These are phyloP conservation scores for Ogataea methylovora DNA, from an alignment of 805 yeast species.

Conservation along the genomic window DNA sequence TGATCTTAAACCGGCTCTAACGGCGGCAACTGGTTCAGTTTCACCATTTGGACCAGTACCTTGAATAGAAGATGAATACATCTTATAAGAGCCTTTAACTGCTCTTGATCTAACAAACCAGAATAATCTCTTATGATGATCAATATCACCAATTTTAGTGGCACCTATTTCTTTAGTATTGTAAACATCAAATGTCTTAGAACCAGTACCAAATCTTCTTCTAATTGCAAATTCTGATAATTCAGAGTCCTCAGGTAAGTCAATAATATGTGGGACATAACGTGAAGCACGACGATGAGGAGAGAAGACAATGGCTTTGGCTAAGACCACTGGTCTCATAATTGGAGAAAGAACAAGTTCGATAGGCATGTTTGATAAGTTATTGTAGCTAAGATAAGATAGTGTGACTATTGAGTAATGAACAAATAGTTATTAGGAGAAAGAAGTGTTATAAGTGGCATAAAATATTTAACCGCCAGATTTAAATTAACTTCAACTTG, in stretches of 20 bases:
- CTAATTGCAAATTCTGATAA: constrained; percentile 39
- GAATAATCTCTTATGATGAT: constrained; percentile 37
- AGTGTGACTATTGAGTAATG: no score
- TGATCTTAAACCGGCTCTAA: constrained; percentile 55
- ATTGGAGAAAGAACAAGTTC: constrained; percentile 51
- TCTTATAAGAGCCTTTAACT: constrained; percentile 57
- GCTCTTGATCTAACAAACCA: constrained; percentile 58
- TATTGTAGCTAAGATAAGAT: no score
- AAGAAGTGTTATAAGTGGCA: no score
- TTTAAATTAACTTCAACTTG: no score
- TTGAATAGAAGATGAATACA: constrained; percentile 35
- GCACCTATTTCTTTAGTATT: constrained; percentile 27
- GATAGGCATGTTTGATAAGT: constrained; percentile 38
- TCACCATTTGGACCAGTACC: constrained; percentile 40
- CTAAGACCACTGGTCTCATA: constrained; percentile 51
- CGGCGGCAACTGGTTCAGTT: constrained; percentile 50
- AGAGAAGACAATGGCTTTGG: constrained; percentile 45
- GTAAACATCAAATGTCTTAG: constrained; percentile 48
- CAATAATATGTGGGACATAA: constrained; percentile 47
- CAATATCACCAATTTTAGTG: constrained; percentile 32
- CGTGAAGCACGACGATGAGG: constrained; percentile 51
- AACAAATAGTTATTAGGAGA: no score
- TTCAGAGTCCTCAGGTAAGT: constrained; percentile 28
- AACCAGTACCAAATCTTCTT: constrained; percentile 54
- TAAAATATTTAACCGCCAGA: no score